These are phyloP conservation scores for Nemania serpens DNA, from an alignment of 2,329 filamentous ascomycete species.

Conservation along the genomic window DNA sequence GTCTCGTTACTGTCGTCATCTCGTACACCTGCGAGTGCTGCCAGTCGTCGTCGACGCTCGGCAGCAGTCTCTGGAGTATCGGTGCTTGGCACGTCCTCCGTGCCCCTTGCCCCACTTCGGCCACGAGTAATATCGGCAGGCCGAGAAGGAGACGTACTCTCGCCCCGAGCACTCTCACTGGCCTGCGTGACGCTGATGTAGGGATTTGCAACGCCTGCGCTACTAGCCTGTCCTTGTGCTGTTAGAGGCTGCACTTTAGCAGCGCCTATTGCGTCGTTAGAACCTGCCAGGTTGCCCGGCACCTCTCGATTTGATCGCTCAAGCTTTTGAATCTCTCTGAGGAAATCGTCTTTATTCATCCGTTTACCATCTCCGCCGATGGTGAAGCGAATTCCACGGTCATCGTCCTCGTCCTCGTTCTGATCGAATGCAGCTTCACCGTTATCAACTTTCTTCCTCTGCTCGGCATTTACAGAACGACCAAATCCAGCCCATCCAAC, in stretches of 20 bases:
- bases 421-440: conserved; percentile 46
- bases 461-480: conserved; percentile 38
- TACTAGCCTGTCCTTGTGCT: conserved; percentile 2
- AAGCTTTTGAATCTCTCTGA: conserved; percentile 72
- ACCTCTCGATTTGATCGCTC: conserved; percentile 67
- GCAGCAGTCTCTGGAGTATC: conserved; percentile 68
- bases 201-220: conserved; percentile 22
- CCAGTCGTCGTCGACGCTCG: conserved; percentile 69
- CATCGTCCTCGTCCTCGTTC: conserved; percentile 67
- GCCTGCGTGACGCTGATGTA: conserved; percentile 36
- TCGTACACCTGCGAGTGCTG: conserved; percentile 52
- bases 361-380: conserved; percentile 73
- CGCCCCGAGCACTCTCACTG: conserved; percentile 34
- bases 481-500: conserved; percentile 58
- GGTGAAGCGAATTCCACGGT: conserved; percentile 75
- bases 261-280: conserved; percentile 39
- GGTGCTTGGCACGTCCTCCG: conserved; percentile 35
- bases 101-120: conserved; percentile 29
- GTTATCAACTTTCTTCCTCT: conserved; percentile 47
- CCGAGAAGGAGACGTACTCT: conserved; percentile 29
- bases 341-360: conserved; percentile 82
- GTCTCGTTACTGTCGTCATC: conserved; percentile 63
- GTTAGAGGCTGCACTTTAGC: not conserved
- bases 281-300: conserved; percentile 55
- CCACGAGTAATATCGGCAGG: conserved; percentile 25